Evolutionary conservation across 176 grass and related monocot species (phyloP), one percentile per base, ranked within the genome.

Genomic region (Oryza australiensis): DNA sequence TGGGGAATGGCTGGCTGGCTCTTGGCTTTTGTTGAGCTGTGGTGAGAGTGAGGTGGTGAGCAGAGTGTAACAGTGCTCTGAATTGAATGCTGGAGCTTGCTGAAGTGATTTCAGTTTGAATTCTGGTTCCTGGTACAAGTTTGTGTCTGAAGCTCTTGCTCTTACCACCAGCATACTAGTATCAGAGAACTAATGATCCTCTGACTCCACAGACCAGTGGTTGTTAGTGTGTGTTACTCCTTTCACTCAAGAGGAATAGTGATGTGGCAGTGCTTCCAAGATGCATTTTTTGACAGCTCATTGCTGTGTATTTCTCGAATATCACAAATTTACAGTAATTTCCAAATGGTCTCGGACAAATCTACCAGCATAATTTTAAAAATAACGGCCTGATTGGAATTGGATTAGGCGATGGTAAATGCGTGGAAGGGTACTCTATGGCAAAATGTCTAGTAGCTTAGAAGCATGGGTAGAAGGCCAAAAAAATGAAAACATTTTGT

Each of bases 91-190:
- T 33, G 9, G 18, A n/a, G 64, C 15, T 53, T 51, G 64, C 11
- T 53, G 65, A n/a, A 74, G 46, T 80, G 71, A 12, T 68, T 79
- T 41, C 5, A 5, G 51, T 49, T 84, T 80, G 76, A 88, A 75
- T 80, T 46, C 73, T 68, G 33, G 62, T 30, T 28, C 5, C 81
- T 51, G 75, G 70, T 73, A 62, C 69, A 34, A 3, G 20, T 73
- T 7, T 73, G 29, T 57, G 26, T 3, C 14, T 12, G 1, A 8
- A 28, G 30, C 66, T 70, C 33, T 24, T 32, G 34, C 32, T 9
- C 42, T 73, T 41, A 30, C 15, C 8, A 20, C 7, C 26, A 29
- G 41, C 55, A 59, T 57, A 20, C 42, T n/a, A 35, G 34, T 15
- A 20, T 73, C 70, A 49, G 70, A 49, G 7, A 6, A 27, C 12